These are phyloP conservation scores for Actinomucor elegans DNA, from an alignment of 371 early-diverging fungal species.

Conservation along the genomic window DNA sequence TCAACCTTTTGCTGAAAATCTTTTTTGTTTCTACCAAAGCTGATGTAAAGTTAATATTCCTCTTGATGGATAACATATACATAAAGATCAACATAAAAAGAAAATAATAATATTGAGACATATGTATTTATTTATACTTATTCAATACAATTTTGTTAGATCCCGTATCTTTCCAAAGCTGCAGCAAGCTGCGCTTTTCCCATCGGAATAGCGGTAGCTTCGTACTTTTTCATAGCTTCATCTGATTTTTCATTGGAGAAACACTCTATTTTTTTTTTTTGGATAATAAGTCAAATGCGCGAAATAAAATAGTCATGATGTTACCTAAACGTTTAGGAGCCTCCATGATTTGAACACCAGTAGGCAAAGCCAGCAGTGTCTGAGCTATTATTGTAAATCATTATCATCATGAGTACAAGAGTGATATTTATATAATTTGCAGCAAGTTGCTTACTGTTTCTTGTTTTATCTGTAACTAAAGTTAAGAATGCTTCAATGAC, in stretches of 20 bases:
- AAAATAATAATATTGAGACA: too few relatives aligned
- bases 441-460: slow-evolving; percentile 43
- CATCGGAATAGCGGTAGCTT: neutral
- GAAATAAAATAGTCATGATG: neutral
- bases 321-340: neutral
- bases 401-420: neutral
- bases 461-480: slow-evolving; percentile 46
- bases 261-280: too few relatives aligned
- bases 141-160: neutral
- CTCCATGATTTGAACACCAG: slow-evolving; percentile 9
- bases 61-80: too few relatives aligned
- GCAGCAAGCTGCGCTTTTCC: neutral
- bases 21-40: too few relatives aligned
- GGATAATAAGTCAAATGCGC: neutral
- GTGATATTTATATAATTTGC: neutral
- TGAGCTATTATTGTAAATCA: neutral
- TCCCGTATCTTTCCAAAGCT: neutral
- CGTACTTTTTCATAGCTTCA: neutral
- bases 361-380: slow-evolving; percentile 18
- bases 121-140: neutral
- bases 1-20: too few relatives aligned
- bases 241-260: neutral
- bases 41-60: too few relatives aligned
- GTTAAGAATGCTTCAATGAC: slow-evolving; percentile 57
- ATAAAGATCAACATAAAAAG: too few relatives aligned